phyloP scores from a whole-genome alignment of 1,139 yeast species.

The Geotrichum carabidarum region DNA sequence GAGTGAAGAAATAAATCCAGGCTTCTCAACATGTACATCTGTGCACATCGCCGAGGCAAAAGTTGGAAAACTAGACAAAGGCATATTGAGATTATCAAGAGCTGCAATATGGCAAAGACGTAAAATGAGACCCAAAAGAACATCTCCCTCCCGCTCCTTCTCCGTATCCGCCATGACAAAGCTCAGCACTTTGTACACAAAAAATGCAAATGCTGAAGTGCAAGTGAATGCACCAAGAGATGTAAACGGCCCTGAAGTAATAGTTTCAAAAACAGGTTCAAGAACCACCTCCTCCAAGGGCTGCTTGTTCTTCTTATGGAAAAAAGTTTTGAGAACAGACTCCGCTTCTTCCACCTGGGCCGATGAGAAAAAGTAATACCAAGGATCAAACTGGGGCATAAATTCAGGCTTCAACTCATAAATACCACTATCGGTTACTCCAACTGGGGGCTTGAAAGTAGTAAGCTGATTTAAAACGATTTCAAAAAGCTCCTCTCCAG shows the following conservation, averaged over 20 bases:
- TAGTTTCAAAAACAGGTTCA: constrained; percentile 35
- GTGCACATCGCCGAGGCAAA: constrained; percentile 16
- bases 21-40: constrained; percentile 4
- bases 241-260: constrained; percentile 34
- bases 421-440: constrained; percentile 60
- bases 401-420: constrained; percentile 61
- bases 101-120: constrained; percentile 64
- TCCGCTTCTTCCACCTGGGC: constrained; percentile 76
- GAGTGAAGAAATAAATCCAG: not conserved
- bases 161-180: constrained; percentile 17
- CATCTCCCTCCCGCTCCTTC: constrained; percentile 34
- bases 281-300: constrained; percentile 32
- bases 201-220: constrained; percentile 34
- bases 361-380: constrained; percentile 68
- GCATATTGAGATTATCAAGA: constrained; percentile 33
- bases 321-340: constrained; percentile 47
- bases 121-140: constrained; percentile 53
- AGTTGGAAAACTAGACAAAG: not conserved
- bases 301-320: constrained; percentile 30
- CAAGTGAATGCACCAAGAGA: constrained; percentile 35
- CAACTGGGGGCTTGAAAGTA: constrained; percentile 57
- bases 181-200: constrained; percentile 27
- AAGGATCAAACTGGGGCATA: constrained; percentile 62
- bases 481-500: constrained; percentile 67
- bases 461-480: constrained; percentile 57